These are phyloP conservation scores for Penstemon newberryi DNA, from an alignment of 257 asterid species.

Conservation along the genomic window DNA sequence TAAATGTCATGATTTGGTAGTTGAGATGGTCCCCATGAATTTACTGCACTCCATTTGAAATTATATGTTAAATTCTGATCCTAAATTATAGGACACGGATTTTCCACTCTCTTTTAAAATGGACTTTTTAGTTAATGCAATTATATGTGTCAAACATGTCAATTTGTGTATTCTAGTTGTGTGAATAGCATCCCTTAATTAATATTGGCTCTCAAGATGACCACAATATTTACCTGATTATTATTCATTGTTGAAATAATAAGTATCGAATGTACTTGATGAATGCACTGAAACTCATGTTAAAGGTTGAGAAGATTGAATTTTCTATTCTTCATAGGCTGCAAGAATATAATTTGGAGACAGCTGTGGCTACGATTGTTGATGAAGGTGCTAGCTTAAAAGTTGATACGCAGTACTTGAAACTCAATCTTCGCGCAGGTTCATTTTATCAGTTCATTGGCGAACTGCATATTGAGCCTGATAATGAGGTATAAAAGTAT, in stretches of 20 bases:
- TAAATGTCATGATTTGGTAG: not conserved
- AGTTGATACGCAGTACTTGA: constrained; percentile 64
- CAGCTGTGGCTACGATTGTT: constrained; percentile 64
- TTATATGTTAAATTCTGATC: too few relatives aligned
- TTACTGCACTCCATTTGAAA: too few relatives aligned
- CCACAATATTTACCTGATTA: too few relatives aligned
- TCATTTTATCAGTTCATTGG: constrained; percentile 88
- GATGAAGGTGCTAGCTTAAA: constrained; percentile 67
- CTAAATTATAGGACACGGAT: not conserved
- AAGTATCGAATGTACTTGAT: not conserved
- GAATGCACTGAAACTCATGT: not conserved
- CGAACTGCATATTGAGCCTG: constrained; percentile 63
- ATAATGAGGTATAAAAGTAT: constrained; percentile 77
- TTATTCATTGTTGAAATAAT: not conserved
- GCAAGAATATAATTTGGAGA: constrained; percentile 62
- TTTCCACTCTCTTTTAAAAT: not conserved
- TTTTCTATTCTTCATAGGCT: constrained; percentile 47
- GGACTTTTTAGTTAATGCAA: not conserved
- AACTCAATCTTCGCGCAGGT: constrained; percentile 59
- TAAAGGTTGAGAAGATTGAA: constrained; percentile 4
- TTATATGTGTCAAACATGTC: not conserved
- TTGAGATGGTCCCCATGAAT: not conserved
- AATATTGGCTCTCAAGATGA: too few relatives aligned
- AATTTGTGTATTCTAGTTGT: too few relatives aligned
- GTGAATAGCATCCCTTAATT: not conserved